phyloP scores from a whole-genome alignment of 202 grass and related monocot genomes.

The Eragrostis tef region DNA sequence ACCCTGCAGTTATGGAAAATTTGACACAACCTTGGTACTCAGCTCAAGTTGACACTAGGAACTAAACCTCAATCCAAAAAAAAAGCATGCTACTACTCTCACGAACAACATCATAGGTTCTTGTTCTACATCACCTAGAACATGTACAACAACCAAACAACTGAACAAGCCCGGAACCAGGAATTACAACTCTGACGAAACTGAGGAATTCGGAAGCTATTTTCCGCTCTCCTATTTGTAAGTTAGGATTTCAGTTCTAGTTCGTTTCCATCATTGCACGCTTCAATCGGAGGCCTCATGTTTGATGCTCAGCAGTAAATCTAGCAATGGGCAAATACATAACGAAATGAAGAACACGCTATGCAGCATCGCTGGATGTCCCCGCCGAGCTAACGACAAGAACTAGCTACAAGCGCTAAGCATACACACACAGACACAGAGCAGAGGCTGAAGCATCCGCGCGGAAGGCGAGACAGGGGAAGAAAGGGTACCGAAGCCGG shows the following conservation, averaged over 20 bases:
- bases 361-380: too few species aligned
- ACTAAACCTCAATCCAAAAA: too few species aligned
- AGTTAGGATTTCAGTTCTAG: background rate
- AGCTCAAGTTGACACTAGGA: background rate
- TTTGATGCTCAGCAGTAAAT: background rate
- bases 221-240: background rate
- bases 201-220: background rate
- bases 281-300: background rate
- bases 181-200: background rate
- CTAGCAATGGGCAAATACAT: background rate
- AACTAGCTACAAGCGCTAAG: background rate
- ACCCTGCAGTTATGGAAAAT: background rate
- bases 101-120: too few species aligned
- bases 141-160: background rate
- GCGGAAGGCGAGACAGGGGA: background rate
- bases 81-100: too few species aligned
- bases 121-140: background rate
- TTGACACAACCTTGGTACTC: background rate
- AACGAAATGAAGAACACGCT: background rate
- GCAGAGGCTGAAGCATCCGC: background rate
- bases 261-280: background rate
- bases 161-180: background rate
- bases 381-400: too few species aligned
- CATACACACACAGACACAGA: background rate
- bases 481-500: constrained; percentile 59